Conservation (phyloP, 768 basidiomycete genomes). For the Amanita phalloides region DNA sequence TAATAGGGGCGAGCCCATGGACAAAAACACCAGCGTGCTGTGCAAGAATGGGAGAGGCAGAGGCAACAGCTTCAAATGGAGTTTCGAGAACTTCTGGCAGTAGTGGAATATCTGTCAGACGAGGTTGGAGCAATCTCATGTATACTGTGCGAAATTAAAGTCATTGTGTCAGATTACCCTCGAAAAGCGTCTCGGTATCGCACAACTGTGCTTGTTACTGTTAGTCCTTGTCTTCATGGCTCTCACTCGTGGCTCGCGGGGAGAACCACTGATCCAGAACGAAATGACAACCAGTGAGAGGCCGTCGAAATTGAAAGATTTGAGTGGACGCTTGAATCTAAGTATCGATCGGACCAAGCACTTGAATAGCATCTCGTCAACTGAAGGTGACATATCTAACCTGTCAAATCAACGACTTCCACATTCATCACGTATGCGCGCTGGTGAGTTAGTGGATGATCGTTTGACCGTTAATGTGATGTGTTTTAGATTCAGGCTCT, state of each 20-base stretch:
- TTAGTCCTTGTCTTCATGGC: slow-evolving; percentile 81
- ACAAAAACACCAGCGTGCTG: slow-evolving; percentile 49
- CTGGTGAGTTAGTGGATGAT: slow-evolving; percentile 4
- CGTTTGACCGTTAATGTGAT: not conserved
- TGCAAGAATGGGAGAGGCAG: slow-evolving; percentile 63
- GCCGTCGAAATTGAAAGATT: slow-evolving; percentile 22
- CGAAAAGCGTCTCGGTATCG: slow-evolving; percentile 84
- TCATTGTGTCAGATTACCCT: slow-evolving; percentile 49
- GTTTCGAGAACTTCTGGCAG: slow-evolving; percentile 52
- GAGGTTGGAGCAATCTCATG: slow-evolving; percentile 44
- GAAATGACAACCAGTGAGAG: slow-evolving; percentile 10
- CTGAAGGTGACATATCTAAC: slow-evolving; percentile 5
- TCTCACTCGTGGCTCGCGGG: slow-evolving; percentile 66
- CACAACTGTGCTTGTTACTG: slow-evolving; percentile 76
- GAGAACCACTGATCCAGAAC: slow-evolving; percentile 7
- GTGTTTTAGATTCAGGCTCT: not conserved
- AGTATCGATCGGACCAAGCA: slow-evolving; percentile 41
- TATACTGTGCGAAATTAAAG: not conserved
- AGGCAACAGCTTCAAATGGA: slow-evolving; percentile 58
- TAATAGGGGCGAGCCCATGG: slow-evolving; percentile 60
- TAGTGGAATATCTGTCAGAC: slow-evolving; percentile 65
- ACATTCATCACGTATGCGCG: slow-evolving; percentile 15
- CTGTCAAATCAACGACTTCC: slow-evolving; percentile 9
- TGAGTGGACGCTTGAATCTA: slow-evolving; percentile 46
- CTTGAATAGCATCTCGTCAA: slow-evolving; percentile 18